Evolutionary conservation across 257 asterid genomes (phyloP).

Genomic region (Solanum bulbocastanum): DNA sequence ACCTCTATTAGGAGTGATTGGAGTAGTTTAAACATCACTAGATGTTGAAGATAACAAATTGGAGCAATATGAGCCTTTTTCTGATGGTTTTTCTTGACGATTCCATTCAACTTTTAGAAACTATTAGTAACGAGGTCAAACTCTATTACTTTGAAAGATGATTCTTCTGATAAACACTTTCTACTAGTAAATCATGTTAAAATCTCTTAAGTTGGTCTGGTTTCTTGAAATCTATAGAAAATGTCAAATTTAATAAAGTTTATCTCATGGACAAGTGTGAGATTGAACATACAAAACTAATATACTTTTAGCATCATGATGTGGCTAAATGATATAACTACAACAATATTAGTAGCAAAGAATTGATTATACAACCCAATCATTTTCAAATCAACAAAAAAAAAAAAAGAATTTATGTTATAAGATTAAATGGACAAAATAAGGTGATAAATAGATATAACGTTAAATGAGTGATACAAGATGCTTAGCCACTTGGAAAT

Average conservation of each 20-base stretch:
- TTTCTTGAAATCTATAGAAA: background rate
- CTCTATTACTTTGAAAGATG: background rate
- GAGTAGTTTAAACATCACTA: constrained; percentile 15
- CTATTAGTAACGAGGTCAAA: background rate
- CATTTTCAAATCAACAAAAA: background rate
- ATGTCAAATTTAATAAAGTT: background rate
- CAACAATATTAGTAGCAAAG: no score
- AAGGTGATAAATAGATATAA: no score
- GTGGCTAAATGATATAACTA: background rate
- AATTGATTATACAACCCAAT: background rate
- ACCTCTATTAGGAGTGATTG: constrained; percentile 47
- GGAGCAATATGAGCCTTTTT: constrained; percentile 44
- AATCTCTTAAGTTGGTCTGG: background rate
- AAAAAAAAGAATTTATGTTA: background rate
- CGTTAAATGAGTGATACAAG: no score
- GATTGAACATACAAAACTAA: background rate
- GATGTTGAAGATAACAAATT: background rate
- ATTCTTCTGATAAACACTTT: no score
- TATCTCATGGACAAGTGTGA: background rate
- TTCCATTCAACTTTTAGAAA: constrained; percentile 13
- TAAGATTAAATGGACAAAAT: no score
- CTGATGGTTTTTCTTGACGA: constrained; percentile 44
- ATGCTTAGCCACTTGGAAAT: no score
- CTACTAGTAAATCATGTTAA: background rate
- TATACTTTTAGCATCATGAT: background rate